These are phyloP conservation scores for Penicillium longicatenatum DNA, from an alignment of 495 filamentous ascomycete genomes.

Conservation along the genomic window DNA sequence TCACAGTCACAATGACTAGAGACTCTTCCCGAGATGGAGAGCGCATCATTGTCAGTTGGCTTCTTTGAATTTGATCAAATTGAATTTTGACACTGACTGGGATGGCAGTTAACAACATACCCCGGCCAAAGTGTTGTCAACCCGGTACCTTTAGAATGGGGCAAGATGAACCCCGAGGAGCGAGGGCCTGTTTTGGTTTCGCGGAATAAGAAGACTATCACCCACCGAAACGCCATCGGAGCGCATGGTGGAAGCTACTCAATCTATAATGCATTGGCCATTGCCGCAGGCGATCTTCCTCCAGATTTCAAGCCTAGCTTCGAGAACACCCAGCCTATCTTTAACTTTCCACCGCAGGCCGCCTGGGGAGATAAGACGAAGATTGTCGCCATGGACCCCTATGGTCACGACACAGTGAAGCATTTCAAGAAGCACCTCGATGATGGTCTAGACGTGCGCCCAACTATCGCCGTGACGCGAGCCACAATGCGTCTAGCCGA, in stretches of 20 bases:
- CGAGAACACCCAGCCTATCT: slow-evolving; percentile 91
- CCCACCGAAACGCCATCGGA: slow-evolving; percentile 82
- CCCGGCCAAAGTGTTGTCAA: slow-evolving; percentile 93
- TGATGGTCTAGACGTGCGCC: slow-evolving; percentile 88
- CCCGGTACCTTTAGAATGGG: slow-evolving; percentile 87
- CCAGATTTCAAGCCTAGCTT: slow-evolving; percentile 90
- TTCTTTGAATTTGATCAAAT: not conserved
- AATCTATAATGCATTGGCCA: slow-evolving; percentile 91
- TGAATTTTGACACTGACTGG: not conserved
- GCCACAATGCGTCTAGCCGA: slow-evolving; percentile 98
- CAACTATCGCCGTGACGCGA: slow-evolving; percentile 91
- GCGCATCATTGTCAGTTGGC: slow-evolving; percentile 3
- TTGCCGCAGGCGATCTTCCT: slow-evolving; percentile 86
- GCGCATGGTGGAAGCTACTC: slow-evolving; percentile 96
- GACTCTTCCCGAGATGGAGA: slow-evolving; percentile 4
- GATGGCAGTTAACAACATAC: slow-evolving; percentile 71
- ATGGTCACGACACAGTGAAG: slow-evolving; percentile 70
- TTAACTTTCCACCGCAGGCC: slow-evolving; percentile 80
- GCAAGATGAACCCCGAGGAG: slow-evolving; percentile 67
- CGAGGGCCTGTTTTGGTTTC: slow-evolving; percentile 93
- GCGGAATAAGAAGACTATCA: slow-evolving; percentile 70
- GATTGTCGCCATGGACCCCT: slow-evolving; percentile 97
- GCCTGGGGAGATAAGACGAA: slow-evolving; percentile 91
- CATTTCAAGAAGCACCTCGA: slow-evolving; percentile 40
- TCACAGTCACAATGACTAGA: slow-evolving; percentile 2